Base-by-base conservation (phyloP, 805 yeast species). In the Wickerhamomyces canadensis region DNA sequence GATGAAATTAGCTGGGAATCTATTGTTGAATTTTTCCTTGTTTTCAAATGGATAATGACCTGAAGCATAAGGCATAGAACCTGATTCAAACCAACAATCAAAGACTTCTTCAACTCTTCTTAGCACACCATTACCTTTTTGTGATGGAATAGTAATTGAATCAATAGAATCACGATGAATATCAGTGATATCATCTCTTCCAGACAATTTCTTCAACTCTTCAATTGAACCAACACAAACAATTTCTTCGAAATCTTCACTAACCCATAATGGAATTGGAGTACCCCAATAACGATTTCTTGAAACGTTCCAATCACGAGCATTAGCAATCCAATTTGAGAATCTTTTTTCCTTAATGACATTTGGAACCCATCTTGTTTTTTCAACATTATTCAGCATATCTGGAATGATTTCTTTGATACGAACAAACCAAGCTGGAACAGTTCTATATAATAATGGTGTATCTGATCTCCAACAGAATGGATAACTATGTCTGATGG, bases 381-480 rank as follows among this genome's bases (percentile, higher is more conserved):
- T 73, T 35, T 80, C 86, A 36, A 93, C 91, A 55, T 87, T 85
- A 43, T 74, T 77, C 57, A 89, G 72, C 86, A 93, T 86, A 55
- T 86, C 77, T 35, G 97, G 97, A 51, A 91, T 76, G 58, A 85
- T 76, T 38, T 86, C 89, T 50, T 76, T 78, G 40, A 93, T 84
- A 60, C 95, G 82, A 42, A 93, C 93, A 56, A 93, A 93, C 99
- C 99, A 93, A 24, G 98, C 91, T 35, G 99, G 98, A 49, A 93
- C 97, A 27, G 96, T 81, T 69, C 95, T 80, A 72, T 93, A 93
- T 49, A 93, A 64, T 60, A 93, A 78, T 37, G 99, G 99, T 22
- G 99, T 93, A 60, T 93, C 98, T 4, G 98, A 91, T 76, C 99
- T 84, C 99, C 99, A 93, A 71, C 99, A 93, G 83, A 93, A 93